phyloP scores from a whole-genome alignment of 2,329 filamentous ascomycete genomes.

The Pseudomassariella vexata region DNA sequence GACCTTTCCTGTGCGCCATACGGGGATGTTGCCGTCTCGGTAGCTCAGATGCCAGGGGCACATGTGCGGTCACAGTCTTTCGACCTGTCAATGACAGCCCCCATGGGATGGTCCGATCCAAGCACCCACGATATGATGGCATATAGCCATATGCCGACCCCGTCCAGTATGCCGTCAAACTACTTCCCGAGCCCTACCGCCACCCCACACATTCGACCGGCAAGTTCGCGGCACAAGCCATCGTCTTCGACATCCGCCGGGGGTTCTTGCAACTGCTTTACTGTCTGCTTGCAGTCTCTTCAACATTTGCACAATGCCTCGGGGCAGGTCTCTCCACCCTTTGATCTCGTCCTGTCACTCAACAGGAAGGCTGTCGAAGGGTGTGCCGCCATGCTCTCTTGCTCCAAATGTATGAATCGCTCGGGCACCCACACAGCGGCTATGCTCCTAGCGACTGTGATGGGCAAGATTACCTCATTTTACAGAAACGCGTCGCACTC shows the following conservation, averaged over 20 bases:
- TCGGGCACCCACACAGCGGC: slow-evolving; percentile 37
- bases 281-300: slow-evolving; percentile 38
- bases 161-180: slow-evolving; percentile 26
- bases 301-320: slow-evolving; percentile 41
- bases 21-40: slow-evolving; percentile 24
- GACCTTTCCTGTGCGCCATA: slow-evolving; percentile 27
- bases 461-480: slow-evolving; percentile 40
- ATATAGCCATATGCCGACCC: slow-evolving; percentile 28
- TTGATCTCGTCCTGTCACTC: slow-evolving; percentile 37
- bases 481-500: slow-evolving; percentile 36
- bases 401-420: slow-evolving; percentile 36
- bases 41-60: slow-evolving; percentile 18
- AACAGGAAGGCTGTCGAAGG: slow-evolving; percentile 43
- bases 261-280: slow-evolving; percentile 39
- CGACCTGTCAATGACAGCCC: slow-evolving; percentile 26
- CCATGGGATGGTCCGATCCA: slow-evolving; percentile 23
- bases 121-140: slow-evolving; percentile 24
- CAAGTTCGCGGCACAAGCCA: slow-evolving; percentile 21
- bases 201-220: slow-evolving; percentile 28
- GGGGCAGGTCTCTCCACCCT: slow-evolving; percentile 29
- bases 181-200: slow-evolving; percentile 34
- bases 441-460: slow-evolving; percentile 44
- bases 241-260: slow-evolving; percentile 17
- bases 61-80: slow-evolving; percentile 30
- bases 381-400: slow-evolving; percentile 41